Base-by-base conservation (phyloP, 176 grass and related monocot species). In the Oryza brachyantha region DNA sequence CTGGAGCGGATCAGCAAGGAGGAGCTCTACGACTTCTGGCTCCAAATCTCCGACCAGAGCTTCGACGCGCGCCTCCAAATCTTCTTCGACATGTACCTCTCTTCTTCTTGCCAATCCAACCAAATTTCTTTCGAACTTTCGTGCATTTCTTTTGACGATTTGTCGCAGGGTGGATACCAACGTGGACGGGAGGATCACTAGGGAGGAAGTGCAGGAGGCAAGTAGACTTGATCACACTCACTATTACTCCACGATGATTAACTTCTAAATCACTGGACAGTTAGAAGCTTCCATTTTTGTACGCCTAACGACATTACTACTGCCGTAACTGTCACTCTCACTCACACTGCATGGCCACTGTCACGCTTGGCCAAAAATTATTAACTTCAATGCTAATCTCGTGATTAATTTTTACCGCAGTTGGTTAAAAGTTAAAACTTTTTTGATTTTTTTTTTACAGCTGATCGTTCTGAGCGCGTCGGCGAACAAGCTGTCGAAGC, bases 31-130 rank as follows among this genome's bases (percentile, higher is more conserved):
- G 94, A 97, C 83, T 97, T 97, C 82, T 97, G 94, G 94, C 70
- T 97, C 71, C 94, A 97, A 83, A 97, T 97, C 55, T 97, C 91
- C 74, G 94, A 97, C 81, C 94, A 94, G 84, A 97, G 94, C 81
- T 97, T 97, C 87, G 94, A 97, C 75, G 94, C 94, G 25, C 87
- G 91, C 0, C 94, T 97, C 78, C 94, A 97, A 59, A 92, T 97
- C 79, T 97, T 97, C 80, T 97, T 97, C 87, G 94, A 97, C 89
- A 97, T 97, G 94, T 97, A 97, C 46, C 54, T 40, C 7, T 14
- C 68, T 7, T 31, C 37, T 46, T 72, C 5, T 25, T 4, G 13
- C 12, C 55, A 38, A 2, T 62, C 58, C 16, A 55, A 19, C 36
- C 16, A 13, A 25, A 42, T 61, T 70, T 2, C 8, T 24, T 57